These are phyloP conservation scores for Chlamydomonas schloesseri DNA, from an alignment of 139 green algal species.

Conservation along the genomic window DNA sequence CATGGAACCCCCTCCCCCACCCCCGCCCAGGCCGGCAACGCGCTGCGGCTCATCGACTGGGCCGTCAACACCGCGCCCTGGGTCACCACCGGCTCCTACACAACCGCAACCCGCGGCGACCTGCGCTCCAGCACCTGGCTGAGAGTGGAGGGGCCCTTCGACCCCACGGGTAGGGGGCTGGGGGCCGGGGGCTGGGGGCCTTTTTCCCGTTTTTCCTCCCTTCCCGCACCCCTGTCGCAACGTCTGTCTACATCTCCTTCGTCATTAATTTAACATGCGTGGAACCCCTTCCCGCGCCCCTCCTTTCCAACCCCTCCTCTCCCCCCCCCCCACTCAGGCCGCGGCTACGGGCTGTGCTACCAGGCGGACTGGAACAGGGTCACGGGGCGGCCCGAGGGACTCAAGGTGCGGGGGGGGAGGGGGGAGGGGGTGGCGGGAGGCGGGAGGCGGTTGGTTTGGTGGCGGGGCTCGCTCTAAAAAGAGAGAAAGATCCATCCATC, in stretches of 20 bases:
- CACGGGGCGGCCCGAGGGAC: background rate
- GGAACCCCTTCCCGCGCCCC: too few relatives aligned
- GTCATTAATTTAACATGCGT: too few relatives aligned
- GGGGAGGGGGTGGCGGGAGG: too few relatives aligned
- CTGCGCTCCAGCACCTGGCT: slow-evolving; percentile 18
- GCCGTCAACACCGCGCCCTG: slow-evolving; percentile 45
- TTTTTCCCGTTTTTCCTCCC: background rate
- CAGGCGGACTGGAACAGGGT: slow-evolving; percentile 32
- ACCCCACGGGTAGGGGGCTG: slow-evolving; percentile 44
- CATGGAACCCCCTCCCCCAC: too few relatives aligned
- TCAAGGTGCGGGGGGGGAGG: too few relatives aligned
- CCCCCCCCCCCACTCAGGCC: background rate
- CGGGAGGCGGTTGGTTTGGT: too few relatives aligned
- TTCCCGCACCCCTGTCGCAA: too few relatives aligned
- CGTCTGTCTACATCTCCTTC: too few relatives aligned
- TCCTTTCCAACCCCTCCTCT: background rate
- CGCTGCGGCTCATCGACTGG: slow-evolving; percentile 54
- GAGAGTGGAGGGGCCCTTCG: slow-evolving; percentile 36
- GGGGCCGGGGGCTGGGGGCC: too few relatives aligned
- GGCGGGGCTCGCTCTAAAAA: too few relatives aligned
- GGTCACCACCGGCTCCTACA: slow-evolving; percentile 48
- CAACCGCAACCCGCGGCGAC: slow-evolving; percentile 19
- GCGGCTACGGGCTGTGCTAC: slow-evolving; percentile 39
- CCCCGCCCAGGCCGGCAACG: slow-evolving; percentile 15
- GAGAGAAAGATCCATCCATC: too few relatives aligned